Evolutionary conservation across 257 asterid species (phyloP).

Genomic region (Marsdenia floribunda): DNA sequence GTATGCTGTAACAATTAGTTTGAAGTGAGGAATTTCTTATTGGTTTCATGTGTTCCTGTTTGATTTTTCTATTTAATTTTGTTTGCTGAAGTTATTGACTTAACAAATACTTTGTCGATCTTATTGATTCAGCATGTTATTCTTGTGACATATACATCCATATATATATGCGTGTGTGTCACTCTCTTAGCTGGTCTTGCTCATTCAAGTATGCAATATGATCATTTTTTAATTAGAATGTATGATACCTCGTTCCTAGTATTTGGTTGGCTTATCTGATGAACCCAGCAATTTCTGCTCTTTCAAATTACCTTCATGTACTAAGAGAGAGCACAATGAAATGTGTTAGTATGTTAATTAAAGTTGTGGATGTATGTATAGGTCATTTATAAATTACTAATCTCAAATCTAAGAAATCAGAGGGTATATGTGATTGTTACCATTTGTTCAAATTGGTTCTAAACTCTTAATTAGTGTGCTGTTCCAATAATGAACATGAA

Average conservation of each 20-base stretch:
- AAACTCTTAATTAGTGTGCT: neutral
- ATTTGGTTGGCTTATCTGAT: neutral
- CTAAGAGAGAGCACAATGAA: neutral
- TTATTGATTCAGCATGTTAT: neutral
- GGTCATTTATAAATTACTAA: neutral
- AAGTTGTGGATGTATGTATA: neutral
- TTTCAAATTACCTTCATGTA: neutral
- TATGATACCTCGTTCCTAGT: neutral
- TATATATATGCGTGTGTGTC: neutral
- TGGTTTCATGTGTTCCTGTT: neutral
- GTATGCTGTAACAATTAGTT: slow-evolving; percentile 24
- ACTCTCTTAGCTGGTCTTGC: neutral
- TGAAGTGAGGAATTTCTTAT: neutral
- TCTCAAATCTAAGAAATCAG: neutral
- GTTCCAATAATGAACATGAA: neutral
- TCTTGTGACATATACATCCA: neutral
- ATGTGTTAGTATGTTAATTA: neutral
- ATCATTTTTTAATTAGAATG: neutral
- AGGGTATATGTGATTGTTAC: neutral
- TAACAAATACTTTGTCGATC: neutral
- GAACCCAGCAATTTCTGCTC: neutral
- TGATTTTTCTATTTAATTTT: too few species aligned
- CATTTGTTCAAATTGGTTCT: neutral
- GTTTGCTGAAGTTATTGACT: neutral
- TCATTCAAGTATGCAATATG: neutral